Conservation (phyloP, 441 rosid species). For the Rhodomyrtus psidioides region DNA sequence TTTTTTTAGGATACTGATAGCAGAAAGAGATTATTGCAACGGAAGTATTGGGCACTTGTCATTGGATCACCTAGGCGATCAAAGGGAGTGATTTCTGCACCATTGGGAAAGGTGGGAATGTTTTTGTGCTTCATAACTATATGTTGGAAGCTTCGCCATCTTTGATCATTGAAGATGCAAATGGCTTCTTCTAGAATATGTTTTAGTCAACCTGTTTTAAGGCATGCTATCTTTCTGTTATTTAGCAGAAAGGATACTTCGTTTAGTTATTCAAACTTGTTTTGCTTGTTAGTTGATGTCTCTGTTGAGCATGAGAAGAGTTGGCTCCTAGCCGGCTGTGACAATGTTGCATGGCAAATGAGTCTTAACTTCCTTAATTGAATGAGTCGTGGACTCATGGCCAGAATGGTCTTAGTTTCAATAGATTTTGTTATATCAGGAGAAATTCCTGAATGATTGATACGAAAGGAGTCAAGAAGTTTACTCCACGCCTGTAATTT, state of each 20-base stretch:
- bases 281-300: neutral
- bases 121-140: constrained; percentile 1
- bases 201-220: neutral
- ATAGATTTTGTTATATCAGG: neutral
- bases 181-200: neutral
- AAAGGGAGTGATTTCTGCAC: constrained; percentile 64
- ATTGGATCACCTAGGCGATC: constrained; percentile 63
- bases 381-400: neutral
- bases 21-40: constrained; percentile 44
- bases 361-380: neutral
- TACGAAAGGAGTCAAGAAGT: neutral
- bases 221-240: neutral
- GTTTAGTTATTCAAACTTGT: neutral
- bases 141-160: neutral
- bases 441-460: neutral
- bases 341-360: neutral
- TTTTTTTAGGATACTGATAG: constrained; percentile 32
- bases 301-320: neutral
- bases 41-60: constrained; percentile 80
- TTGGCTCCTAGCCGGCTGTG: neutral
- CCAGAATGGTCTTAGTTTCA: neutral
- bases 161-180: neutral
- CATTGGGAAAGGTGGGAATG: constrained; percentile 63
- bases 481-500: neutral
- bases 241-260: neutral